Conservation (phyloP, 495 filamentous ascomycete species). For the Tuber melanosporum region DNA sequence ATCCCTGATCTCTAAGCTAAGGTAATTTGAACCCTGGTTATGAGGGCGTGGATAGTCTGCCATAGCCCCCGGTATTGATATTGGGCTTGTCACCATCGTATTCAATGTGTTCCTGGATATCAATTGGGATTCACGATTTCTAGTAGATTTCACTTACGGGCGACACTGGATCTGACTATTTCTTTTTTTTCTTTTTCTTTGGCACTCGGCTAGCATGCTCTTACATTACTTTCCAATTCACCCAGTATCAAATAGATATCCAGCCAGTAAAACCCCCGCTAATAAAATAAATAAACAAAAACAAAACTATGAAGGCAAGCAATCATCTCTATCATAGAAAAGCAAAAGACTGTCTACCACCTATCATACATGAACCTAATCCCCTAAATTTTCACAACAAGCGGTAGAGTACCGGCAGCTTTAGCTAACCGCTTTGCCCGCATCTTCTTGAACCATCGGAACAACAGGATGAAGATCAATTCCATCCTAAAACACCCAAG, state of each 20-base stretch:
- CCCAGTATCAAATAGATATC: not conserved
- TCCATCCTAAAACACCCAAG: constrained; percentile 60
- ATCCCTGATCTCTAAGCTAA: not conserved
- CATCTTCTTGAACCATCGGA: constrained; percentile 68
- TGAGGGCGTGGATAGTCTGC: not conserved
- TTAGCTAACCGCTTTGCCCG: constrained; percentile 61
- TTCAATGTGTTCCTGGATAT: not conserved
- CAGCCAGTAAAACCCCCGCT: not conserved
- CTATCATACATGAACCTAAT: not conserved
- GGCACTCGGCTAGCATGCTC: not conserved
- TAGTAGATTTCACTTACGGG: not conserved
- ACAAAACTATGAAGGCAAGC: not conserved
- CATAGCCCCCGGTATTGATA: not conserved
- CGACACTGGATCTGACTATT: not conserved
- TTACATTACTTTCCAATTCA: not conserved
- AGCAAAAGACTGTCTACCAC: not conserved
- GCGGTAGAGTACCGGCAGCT: constrained; percentile 46
- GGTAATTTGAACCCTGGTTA: not conserved
- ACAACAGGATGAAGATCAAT: constrained; percentile 77
- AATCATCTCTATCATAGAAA: not conserved
- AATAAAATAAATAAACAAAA: not conserved
- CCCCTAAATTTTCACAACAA: constrained; percentile 41
- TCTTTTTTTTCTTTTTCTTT: not conserved
- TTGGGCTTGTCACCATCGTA: not conserved
- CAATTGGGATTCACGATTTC: not conserved